Evolutionary conservation across 208 protist species (phyloP).

Genomic region (Trypanosoma grayi): DNA sequence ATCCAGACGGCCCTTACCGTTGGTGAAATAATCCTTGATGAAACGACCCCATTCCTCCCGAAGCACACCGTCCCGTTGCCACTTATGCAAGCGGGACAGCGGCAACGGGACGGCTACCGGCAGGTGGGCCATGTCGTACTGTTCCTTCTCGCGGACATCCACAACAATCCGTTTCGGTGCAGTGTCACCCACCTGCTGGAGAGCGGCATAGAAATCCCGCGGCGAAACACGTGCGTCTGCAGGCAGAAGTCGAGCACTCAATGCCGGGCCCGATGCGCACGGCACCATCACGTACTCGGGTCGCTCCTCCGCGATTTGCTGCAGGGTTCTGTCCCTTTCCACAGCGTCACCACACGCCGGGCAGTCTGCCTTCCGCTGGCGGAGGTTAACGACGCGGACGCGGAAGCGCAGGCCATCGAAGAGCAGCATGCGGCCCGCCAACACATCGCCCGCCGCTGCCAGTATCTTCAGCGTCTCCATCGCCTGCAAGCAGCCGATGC

Average conservation of each 20-base stretch:
- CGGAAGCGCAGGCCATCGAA: constrained; percentile 79
- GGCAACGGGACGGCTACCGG: constrained; percentile 49
- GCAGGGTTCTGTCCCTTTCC: constrained; percentile 11
- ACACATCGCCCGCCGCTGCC: constrained; percentile 50
- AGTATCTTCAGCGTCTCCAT: constrained; percentile 91
- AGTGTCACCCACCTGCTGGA: not conserved
- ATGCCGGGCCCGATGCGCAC: constrained; percentile 15
- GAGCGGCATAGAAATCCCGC: not conserved
- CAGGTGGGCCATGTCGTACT: constrained; percentile 88
- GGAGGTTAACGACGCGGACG: constrained; percentile 69
- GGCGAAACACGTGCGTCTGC: constrained; percentile 1
- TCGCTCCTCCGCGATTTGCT: constrained; percentile 18
- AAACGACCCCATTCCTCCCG: constrained; percentile 17
- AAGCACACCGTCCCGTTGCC: constrained; percentile 28
- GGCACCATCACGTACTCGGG: constrained; percentile 53
- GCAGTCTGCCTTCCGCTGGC: constrained; percentile 51
- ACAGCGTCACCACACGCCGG: constrained; percentile 49
- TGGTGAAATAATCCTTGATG: not conserved
- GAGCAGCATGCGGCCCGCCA: constrained; percentile 80
- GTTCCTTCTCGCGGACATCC: constrained; percentile 67
- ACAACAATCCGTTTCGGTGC: constrained; percentile 22
- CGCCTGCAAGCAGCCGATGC: constrained; percentile 94
- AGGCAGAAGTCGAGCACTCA: constrained; percentile 5
- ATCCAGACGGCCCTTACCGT: not conserved
- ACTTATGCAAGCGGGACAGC: constrained; percentile 46